These are phyloP conservation scores for Penicillium robsamsonii DNA, from an alignment of 495 filamentous ascomycete species.

Conservation along the genomic window DNA sequence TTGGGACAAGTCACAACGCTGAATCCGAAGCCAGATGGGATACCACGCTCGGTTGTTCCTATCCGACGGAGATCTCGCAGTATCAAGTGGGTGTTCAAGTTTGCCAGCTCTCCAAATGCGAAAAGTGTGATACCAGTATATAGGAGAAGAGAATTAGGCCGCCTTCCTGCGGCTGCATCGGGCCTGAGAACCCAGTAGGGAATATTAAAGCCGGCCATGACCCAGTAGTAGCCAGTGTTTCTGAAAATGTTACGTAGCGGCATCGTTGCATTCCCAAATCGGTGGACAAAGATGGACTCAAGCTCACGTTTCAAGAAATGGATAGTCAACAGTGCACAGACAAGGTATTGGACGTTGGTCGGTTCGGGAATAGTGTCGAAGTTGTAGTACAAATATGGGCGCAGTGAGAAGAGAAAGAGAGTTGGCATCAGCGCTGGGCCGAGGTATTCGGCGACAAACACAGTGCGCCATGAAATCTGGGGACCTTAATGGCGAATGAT, in stretches of 20 bases:
- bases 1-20: conserved; percentile 88
- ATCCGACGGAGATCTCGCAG: conserved; percentile 70
- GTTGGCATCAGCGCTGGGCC: conserved; percentile 89
- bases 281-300: conserved; percentile 91
- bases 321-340: conserved; percentile 64
- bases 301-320: conserved; percentile 96
- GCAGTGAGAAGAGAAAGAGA: conserved; percentile 63
- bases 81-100: conserved; percentile 73
- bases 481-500: conserved; percentile 54
- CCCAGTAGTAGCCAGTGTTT: conserved; percentile 89
- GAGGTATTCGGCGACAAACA: conserved; percentile 92
- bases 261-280: conserved; percentile 92
- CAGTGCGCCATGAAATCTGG: conserved; percentile 90
- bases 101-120: conserved; percentile 71
- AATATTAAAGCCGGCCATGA: conserved; percentile 75
- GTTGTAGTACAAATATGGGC: conserved; percentile 69
- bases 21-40: conserved; percentile 84
- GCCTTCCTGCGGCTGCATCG: conserved; percentile 43
- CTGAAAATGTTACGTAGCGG: conserved; percentile 83
- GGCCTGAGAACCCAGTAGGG: conserved; percentile 84
- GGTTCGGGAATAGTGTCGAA: conserved; percentile 50
- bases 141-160: conserved; percentile 32
- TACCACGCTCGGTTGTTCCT: conserved; percentile 79
- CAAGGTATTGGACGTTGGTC: conserved; percentile 65
- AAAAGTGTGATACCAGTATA: conserved; percentile 68